Evolutionary conservation across 1,284 basidiomycete genomes (phyloP).

Genomic region (Afroboletus lepidellus): DNA sequence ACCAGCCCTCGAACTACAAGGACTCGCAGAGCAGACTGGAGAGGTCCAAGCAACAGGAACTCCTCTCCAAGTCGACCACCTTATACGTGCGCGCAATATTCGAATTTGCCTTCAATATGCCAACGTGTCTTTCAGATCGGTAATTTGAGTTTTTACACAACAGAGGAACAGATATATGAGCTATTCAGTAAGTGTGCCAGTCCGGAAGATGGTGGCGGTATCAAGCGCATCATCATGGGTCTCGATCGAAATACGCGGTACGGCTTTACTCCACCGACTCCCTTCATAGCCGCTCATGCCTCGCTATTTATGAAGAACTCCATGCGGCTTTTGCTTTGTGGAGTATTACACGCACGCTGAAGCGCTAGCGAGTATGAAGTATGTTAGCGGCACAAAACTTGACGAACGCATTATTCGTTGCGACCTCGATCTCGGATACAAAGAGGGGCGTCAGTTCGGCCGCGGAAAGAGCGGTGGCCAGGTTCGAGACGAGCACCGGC

Average conservation of each 20-base stretch:
- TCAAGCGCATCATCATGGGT: slow-evolving; percentile 99
- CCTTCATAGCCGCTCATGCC: slow-evolving; percentile 4
- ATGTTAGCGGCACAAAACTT: slow-evolving; percentile 97
- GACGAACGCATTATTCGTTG: slow-evolving; percentile 99
- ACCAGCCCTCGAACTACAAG: slow-evolving; percentile 94
- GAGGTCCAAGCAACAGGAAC: slow-evolving; percentile 65
- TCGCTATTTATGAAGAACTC: slow-evolving; percentile 62
- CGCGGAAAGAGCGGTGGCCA: slow-evolving; percentile 97
- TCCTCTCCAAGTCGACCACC: slow-evolving; percentile 71
- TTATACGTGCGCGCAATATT: slow-evolving; percentile 59
- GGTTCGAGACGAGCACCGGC: slow-evolving; percentile 92
- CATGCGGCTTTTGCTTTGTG: slow-evolving; percentile 99
- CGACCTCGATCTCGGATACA: slow-evolving; percentile 97
- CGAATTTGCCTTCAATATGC: not conserved
- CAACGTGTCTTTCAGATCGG: slow-evolving; percentile 66
- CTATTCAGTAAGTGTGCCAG: slow-evolving; percentile 91
- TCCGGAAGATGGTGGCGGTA: slow-evolving; percentile 89
- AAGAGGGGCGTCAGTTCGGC: slow-evolving; percentile 96
- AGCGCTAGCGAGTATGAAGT: slow-evolving; percentile 90
- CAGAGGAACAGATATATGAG: slow-evolving; percentile 99
- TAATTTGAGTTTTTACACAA: slow-evolving; percentile 96
- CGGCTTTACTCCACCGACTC: slow-evolving; percentile 20
- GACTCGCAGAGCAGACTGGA: slow-evolving; percentile 83
- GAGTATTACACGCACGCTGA: slow-evolving; percentile 97
- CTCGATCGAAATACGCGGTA: slow-evolving; percentile 93